phyloP scores from a whole-genome alignment of 23 red algal species.

The Gracilaria caudata region DNA sequence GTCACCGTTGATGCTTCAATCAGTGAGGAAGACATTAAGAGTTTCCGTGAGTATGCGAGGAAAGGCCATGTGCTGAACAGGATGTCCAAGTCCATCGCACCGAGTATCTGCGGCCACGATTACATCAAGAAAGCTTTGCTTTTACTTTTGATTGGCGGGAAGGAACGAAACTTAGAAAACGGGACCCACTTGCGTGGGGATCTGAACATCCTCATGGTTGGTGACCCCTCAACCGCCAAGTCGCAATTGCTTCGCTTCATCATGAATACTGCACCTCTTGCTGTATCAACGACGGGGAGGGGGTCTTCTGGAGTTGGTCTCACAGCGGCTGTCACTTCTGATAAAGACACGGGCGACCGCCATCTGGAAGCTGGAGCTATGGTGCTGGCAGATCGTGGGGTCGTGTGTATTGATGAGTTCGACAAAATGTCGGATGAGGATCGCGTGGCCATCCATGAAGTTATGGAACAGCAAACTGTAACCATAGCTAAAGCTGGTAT shows the following conservation, averaged over 20 bases:
- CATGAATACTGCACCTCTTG: constrained; percentile 90
- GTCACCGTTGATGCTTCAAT: constrained; percentile 60
- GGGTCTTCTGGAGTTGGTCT: constrained; percentile 97
- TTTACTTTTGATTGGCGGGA: constrained; percentile 85
- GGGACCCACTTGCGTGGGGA: constrained; percentile 98
- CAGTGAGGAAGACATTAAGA: constrained; percentile 74
- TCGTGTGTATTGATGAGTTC: constrained; percentile 99
- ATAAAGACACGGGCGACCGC: constrained; percentile 95
- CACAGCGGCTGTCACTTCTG: constrained; percentile 93
- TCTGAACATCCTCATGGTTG: constrained; percentile 96
- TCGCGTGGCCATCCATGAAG: constrained; percentile 99
- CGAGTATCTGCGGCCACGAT: constrained; percentile 92
- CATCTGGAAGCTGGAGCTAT: constrained; percentile 98
- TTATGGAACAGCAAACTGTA: constrained; percentile 99
- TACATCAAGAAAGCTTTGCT: constrained; percentile 95
- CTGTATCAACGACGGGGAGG: constrained; percentile 93
- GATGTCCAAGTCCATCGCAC: constrained; percentile 87
- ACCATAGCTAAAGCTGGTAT: constrained; percentile 99
- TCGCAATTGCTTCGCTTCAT: constrained; percentile 96
- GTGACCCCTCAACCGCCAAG: constrained; percentile 98
- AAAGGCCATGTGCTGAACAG: constrained; percentile 66
- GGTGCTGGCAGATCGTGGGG: constrained; percentile 97
- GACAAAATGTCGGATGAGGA: constrained; percentile 99
- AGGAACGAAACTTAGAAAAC: constrained; percentile 86
- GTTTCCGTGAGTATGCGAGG: constrained; percentile 79